phyloP scores from a whole-genome alignment of 2,329 filamentous ascomycete genomes.

The Neofusicoccum umdonicola region DNA sequence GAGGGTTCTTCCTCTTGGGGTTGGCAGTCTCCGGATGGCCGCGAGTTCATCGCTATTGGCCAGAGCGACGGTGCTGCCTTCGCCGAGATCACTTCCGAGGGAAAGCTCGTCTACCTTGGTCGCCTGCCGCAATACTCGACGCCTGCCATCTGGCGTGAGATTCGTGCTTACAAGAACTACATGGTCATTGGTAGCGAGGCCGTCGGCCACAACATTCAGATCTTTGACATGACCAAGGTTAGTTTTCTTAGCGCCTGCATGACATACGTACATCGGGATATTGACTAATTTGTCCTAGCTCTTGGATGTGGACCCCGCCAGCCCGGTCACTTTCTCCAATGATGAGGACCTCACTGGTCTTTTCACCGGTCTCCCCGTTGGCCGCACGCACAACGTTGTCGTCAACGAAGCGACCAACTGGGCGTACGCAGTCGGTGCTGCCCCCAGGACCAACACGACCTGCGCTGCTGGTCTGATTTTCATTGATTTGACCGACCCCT shows the following conservation, averaged over 20 bases:
- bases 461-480: slow-evolving; percentile 59
- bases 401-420: slow-evolving; percentile 37
- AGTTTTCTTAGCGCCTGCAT: slow-evolving; percentile 12
- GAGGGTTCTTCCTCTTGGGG: slow-evolving; percentile 53
- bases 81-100: slow-evolving; percentile 50
- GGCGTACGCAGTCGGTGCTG: slow-evolving; percentile 38
- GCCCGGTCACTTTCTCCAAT: slow-evolving; percentile 36
- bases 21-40: slow-evolving; percentile 52
- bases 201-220: slow-evolving; percentile 55
- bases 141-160: slow-evolving; percentile 55
- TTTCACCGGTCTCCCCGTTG: slow-evolving; percentile 32
- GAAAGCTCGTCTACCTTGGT: slow-evolving; percentile 55
- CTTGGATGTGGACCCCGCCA: slow-evolving; percentile 32
- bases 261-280: not conserved
- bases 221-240: slow-evolving; percentile 60
- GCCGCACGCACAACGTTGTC: slow-evolving; percentile 39
- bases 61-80: slow-evolving; percentile 57
- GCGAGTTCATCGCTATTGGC: slow-evolving; percentile 55
- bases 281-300: slow-evolving; percentile 20
- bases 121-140: slow-evolving; percentile 49
- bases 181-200: slow-evolving; percentile 43
- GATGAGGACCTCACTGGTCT: slow-evolving; percentile 32
- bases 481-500: slow-evolving; percentile 55
- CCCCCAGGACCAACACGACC: slow-evolving; percentile 26
- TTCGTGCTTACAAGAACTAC: slow-evolving; percentile 44